Base-by-base conservation (phyloP, 768 basidiomycete species). In the Rhizopogon vesiculosus region DNA sequence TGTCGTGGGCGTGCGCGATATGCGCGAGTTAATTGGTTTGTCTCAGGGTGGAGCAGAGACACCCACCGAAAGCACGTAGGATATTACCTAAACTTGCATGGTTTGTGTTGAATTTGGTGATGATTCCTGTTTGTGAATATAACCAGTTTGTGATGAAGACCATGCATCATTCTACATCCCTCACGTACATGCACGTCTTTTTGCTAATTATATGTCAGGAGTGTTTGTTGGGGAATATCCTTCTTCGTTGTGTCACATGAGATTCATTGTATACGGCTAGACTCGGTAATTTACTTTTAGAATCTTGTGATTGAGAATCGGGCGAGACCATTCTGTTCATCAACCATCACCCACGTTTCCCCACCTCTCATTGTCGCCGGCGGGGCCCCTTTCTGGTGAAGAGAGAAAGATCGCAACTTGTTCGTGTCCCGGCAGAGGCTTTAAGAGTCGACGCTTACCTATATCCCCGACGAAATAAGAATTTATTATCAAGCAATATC, bases 11-110 rank as follows among this genome's bases (percentile, higher is more conserved):
- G 90, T 93, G 54, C 68, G 66, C 55, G 75, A 77, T 61, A 95
- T 96, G 87, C 79, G 87, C 58, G 77, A 84, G 63, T 69, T 93
- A 46, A 80, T 92, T 61, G 89, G 87, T 13, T 89, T 89, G 87
- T 61, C 66, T 22, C 56, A 67, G 57, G 74, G 72, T 61, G 71
- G 69, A 33, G 54, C 63, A 48, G 56, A 54, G 41, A 53, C 60
- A 15, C 12, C 42, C 9, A 18, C 25, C 10, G 5, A 43, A 15
- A 29, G 25, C n/a, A 49, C 28, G 1, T 50, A 49, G 28, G 18
- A 19, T 3, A 13, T 51, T 51, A 4, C 22, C 1, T 22, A 22
- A 22, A 22, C 22, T 22, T 22, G 9, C 18, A 48, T 29, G n/a
- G 45, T 28, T 31, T 13, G 35, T 35, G 12, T 5, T 12, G 35